Base-by-base conservation (phyloP, 495 filamentous ascomycete genomes). In the Trichoderma virens region DNA sequence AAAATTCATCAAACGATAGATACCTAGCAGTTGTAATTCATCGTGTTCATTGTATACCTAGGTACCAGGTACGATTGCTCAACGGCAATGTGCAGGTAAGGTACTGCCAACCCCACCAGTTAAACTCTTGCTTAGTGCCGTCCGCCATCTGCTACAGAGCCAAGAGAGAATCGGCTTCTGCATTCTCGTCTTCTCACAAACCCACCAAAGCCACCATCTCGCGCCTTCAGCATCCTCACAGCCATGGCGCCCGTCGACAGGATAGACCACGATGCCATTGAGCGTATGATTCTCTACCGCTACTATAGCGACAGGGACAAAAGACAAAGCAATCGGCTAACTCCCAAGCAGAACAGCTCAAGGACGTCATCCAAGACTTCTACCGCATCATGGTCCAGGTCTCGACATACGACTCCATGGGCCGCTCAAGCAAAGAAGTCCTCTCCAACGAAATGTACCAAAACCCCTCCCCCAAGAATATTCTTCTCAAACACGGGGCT, bases 321-420 rank as follows among this genome's bases (percentile, higher is more conserved):
- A 11, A 16, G 2, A 35, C 2, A 20, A 16, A 32, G 20, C 16
- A 27, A 25, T 6, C 38, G 41, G 66, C 68, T 61, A 34, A 61
- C 28, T 35, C 59, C 31, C 35, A 16, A 23, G 9, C 70, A 87
- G 86, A 81, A 47, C 80, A 85, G 68, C 75, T 90, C 73, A 88
- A 89, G 65, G 78, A 83, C 68, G 81, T 92, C 45, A 92, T 97
- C 73, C 90, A 94, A 70, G 88, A 92, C 69, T 87, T 97, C 60
- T 96, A 90, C 79, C 86, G 92, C 70, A 81, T 96, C 65, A 84
- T 86, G 70, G 81, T 85, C 32, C 89, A 92, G 76, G 84, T 87
- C 34, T 80, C 85, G 35, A 82, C 86, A 60, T 88, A 91, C 75
- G 88, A 91, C 74, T 82, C 86, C 66, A 79, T 86, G 66, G 88